Base-by-base conservation (phyloP, 2,329 filamentous ascomycete genomes). In the Scedosporium boydii region DNA sequence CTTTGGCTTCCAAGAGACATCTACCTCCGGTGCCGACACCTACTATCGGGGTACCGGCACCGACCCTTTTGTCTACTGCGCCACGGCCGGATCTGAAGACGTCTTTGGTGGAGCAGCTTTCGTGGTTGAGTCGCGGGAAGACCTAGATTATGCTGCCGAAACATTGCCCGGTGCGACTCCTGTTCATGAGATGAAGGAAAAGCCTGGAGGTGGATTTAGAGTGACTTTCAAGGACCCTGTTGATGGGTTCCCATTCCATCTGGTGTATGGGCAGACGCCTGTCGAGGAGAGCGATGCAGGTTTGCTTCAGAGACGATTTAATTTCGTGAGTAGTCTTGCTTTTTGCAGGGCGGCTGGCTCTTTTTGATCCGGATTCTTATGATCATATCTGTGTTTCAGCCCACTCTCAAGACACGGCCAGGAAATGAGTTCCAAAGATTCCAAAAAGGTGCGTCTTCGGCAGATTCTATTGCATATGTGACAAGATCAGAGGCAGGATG, bases 21-120 rank as follows among this genome's bases (percentile, higher is more conserved):
- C 67, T 7, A 29, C 29, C n/a, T 29, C 26, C 18, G 58, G 58
- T 1, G 69, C 74, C 55, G 71, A 66, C 23, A 75, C 79, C 51
- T 83, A 77, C 71, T 81, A 75, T 66, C 76, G 77, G 29, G 81
- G 81, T 1, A 82, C 82, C 64, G 79, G 81, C 14, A 70, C 68
- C 1, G 80, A 83, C 63, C 76, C 76, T 34, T 83, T 78, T 64
- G 70, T 80, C 1, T 82, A 82, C 65, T 77, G 79, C 59, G 78
- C 77, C 10, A 21, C 26, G 4, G 44, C 42, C n/a, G 42, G 44
- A 21, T 14, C 12, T 23, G 48, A 60, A 4, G 44, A 55, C 23
- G 10, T 4, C 10, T 60, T 60, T n/a, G 26, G 42, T 5, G 59
- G 59, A n/a, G 44, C 44, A 1, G 48, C 59, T 16, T 60, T 51